phyloP scores from a whole-genome alignment of 768 basidiomycete genomes.

The Termitomyces sp. region DNA sequence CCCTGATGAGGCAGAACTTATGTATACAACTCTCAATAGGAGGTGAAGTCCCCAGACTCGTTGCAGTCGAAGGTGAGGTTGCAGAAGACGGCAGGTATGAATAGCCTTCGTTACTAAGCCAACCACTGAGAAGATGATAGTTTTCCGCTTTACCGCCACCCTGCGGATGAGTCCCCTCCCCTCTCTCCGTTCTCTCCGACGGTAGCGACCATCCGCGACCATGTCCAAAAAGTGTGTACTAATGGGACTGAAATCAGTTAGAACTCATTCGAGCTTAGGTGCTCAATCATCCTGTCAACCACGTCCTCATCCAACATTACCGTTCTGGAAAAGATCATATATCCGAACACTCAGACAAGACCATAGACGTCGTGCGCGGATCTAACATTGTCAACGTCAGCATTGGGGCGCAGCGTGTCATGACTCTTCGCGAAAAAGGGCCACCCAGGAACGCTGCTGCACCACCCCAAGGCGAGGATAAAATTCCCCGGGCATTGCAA shows the following conservation, averaged over 20 bases:
- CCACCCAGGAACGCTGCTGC: slow-evolving; percentile 16
- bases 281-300: slow-evolving; percentile 65
- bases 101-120: background rate
- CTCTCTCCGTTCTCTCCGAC: slow-evolving; percentile 64
- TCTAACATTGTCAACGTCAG: slow-evolving; percentile 80
- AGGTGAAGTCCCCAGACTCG: slow-evolving; percentile 65
- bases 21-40: slow-evolving; percentile 32
- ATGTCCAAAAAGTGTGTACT: slow-evolving; percentile 44
- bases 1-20: background rate
- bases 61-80: slow-evolving; percentile 59
- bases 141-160: slow-evolving; percentile 78
- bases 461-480: background rate
- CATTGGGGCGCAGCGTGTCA: slow-evolving; percentile 69
- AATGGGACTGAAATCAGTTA: background rate
- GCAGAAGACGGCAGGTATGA: slow-evolving; percentile 35
- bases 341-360: slow-evolving; percentile 86
- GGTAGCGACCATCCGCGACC: slow-evolving; percentile 56
- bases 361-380: slow-evolving; percentile 70
- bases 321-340: slow-evolving; percentile 78
- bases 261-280: slow-evolving; percentile 15
- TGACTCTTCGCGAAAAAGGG: slow-evolving; percentile 70
- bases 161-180: slow-evolving; percentile 72
- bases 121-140: slow-evolving; percentile 24
- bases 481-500: slow-evolving; percentile 30
- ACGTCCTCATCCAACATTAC: slow-evolving; percentile 80